Evolutionary conservation across 495 filamentous ascomycete genomes (phyloP).

Genomic region (Xylaria curta): DNA sequence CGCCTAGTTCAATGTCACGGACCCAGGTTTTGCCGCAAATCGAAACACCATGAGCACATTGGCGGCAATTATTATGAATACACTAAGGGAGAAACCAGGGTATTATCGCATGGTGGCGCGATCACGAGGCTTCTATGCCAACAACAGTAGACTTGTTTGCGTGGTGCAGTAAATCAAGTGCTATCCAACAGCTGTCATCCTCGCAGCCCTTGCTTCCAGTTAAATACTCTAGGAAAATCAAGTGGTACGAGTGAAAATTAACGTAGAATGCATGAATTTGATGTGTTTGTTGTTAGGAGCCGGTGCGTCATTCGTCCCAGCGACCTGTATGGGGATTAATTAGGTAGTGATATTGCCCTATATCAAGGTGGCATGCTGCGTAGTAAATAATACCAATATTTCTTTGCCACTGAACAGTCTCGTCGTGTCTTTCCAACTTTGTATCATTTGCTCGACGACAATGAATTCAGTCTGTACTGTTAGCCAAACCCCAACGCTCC

Average conservation of each 20-base stretch:
- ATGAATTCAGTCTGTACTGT: neutral
- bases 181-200: neutral
- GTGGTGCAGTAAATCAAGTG: neutral
- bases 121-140: neutral
- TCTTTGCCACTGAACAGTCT: neutral
- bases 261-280: neutral
- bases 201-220: neutral
- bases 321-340: neutral
- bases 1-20: neutral
- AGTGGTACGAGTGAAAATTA: neutral
- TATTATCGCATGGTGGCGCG: neutral
- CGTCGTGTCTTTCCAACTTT: neutral
- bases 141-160: neutral
- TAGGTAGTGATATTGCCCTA: neutral
- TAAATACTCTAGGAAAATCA: neutral
- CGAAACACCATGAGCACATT: neutral
- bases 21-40: neutral
- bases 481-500: neutral
- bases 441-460: neutral
- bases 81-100: neutral
- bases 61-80: slow-evolving; percentile 11
- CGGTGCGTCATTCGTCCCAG: neutral
- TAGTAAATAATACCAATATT: neutral
- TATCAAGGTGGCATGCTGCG: neutral
- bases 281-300: neutral